Percentiles rank a stretch among this genome's conserved stretches.
phyloP scores from a whole-genome alignment of 495 filamentous ascomycete genomes.

The Talaromyces proteolyticus region DNA sequence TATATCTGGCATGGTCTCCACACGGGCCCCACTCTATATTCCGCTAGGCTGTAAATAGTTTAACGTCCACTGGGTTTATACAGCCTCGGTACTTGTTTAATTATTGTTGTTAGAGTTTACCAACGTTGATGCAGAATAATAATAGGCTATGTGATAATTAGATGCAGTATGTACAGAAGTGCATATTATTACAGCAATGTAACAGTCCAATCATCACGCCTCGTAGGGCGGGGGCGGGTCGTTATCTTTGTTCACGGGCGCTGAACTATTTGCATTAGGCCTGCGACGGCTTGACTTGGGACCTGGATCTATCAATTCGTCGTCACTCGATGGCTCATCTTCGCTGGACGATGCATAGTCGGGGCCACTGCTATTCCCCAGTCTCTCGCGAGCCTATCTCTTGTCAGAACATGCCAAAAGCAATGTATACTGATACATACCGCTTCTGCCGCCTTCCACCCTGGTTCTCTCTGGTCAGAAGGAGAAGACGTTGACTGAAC shows the following conservation, averaged over 20 bases:
- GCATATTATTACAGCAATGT: too few relatives aligned
- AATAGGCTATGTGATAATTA: too few relatives aligned
- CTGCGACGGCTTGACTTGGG: neutral
- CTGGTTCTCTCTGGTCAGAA: neutral
- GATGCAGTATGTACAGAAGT: too few relatives aligned
- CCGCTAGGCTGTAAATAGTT: neutral
- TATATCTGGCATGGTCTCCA: neutral
- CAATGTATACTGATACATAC: neutral
- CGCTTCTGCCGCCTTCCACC: slow-evolving; percentile 6
- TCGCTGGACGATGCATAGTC: neutral
- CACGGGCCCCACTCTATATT: too few relatives aligned
- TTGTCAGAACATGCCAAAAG: neutral
- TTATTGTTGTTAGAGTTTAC: too few relatives aligned
- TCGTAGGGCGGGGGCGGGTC: slow-evolving; percentile 6
- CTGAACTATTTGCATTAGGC: neutral
- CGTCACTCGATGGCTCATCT: neutral
- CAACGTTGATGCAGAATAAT: too few relatives aligned
- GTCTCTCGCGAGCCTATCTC: neutral
- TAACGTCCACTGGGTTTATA: neutral
- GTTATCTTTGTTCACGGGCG: neutral
- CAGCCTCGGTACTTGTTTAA: too few relatives aligned
- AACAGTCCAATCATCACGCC: neutral
- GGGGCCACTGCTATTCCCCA: neutral
- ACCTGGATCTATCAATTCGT: neutral
- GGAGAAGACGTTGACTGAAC: neutral